Evolutionary conservation across 257 asterid genomes (phyloP), one percentile per base, ranked within the genome.

Genomic region (Sherardia arvensis): DNA sequence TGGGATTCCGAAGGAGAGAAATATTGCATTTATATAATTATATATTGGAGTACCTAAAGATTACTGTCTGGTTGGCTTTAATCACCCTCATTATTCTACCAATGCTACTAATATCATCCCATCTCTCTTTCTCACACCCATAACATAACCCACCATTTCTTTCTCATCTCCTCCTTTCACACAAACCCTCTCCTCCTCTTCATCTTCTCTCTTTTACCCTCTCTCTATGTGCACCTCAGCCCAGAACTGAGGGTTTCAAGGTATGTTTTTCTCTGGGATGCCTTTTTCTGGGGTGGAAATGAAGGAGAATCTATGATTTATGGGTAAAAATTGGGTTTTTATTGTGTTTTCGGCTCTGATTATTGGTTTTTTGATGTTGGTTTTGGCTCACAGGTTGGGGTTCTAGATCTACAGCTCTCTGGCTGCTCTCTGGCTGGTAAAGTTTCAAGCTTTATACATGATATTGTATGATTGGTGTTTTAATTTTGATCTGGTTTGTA

Each of bases 351-450:
- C 59, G 61, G 33, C 53, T 30, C 57, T 25, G 48, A 55, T 48
- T 27, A 36, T 34, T 57, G 18, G 68, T 61, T 59, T 61, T 66
- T 29, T 62, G 55, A 75, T 63, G 68, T 21, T 72, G 71, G n/a
- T 67, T 64, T 77, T 74, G 66, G 66, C 64, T 74, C 76, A 67
- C 81, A 87, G 95, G 90, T 85, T 68, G 76, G 76, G 80, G 77
- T 68, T 65, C 28, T 75, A 78, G 96, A 90, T 90, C 95, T 77
- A 70, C 64, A 47, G 76, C 78, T 77, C 66, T 47, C 77, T 69
- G 82, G 83, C 78, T 76, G 79, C 76, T 76, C 71, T 72, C 73
- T 75, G 69, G 76, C 78, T 62, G 86, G 94, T 79, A 75, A 72
- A 70, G 67, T 9, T 70, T 60, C 70, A 11, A 28, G 47, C 51